Percentiles rank a stretch among this genome's conserved stretches.
These are phyloP conservation scores for Neurospora sp. DNA, from an alignment of 495 filamentous ascomycete genomes.

Conservation along the genomic window DNA sequence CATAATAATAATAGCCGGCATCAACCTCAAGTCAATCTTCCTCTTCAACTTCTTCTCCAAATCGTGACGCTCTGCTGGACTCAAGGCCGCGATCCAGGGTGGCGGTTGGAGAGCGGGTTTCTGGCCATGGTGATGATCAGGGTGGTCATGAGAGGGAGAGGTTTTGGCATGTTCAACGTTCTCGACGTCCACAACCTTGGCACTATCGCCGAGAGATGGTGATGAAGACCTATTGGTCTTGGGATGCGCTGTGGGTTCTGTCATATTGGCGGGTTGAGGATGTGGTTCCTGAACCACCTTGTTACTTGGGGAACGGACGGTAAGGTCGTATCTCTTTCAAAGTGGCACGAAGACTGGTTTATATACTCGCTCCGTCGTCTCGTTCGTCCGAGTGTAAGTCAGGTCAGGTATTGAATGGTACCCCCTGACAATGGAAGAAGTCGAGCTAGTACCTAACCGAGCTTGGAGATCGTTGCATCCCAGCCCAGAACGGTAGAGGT, in stretches of 20 bases:
- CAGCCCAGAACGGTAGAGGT: neutral
- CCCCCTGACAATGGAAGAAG: neutral
- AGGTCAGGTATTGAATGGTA: neutral
- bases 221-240: neutral
- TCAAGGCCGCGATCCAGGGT: slow-evolving; percentile 35
- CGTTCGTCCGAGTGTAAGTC: neutral
- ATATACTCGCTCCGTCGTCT: neutral
- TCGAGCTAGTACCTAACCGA: neutral
- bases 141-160: neutral
- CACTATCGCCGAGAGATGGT: neutral
- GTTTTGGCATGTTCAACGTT: neutral
- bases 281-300: neutral
- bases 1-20: slow-evolving; percentile 45
- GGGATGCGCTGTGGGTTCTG: neutral
- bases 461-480: neutral
- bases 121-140: neutral
- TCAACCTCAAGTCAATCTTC: slow-evolving; percentile 53
- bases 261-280: neutral
- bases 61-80: slow-evolving; percentile 34
- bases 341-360: neutral
- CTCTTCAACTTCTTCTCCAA: slow-evolving; percentile 43
- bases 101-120: slow-evolving; percentile 28
- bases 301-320: neutral
- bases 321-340: neutral
- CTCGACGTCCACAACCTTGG: neutral